Conservation (phyloP, 2,329 filamentous ascomycete genomes). For the Ophiostoma himal-ulmi region DNA sequence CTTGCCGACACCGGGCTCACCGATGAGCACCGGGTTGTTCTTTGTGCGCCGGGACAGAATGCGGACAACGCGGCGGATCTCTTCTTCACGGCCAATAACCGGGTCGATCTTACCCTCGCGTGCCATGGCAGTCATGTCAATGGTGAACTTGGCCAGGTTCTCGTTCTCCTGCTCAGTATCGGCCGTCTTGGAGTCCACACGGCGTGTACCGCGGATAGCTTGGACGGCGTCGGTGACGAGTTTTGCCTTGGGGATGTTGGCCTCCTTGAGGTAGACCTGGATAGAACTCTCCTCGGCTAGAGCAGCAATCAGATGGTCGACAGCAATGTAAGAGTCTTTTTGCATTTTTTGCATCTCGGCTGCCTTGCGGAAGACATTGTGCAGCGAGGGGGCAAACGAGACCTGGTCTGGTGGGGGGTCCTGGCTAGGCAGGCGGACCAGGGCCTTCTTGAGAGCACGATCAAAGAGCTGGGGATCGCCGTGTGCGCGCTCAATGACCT, state of each 20-base stretch:
- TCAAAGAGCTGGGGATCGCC: constrained; percentile 88
- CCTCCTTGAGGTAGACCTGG: constrained; percentile 68
- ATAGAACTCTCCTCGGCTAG: constrained; percentile 73
- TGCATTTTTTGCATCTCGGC: constrained; percentile 94
- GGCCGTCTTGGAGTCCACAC: constrained; percentile 93
- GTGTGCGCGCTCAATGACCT: constrained; percentile 89
- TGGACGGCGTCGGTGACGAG: constrained; percentile 85
- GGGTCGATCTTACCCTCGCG: constrained; percentile 97
- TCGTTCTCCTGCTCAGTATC: constrained; percentile 90
- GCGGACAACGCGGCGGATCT: constrained; percentile 84
- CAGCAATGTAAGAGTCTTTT: constrained; percentile 88
- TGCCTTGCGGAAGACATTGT: constrained; percentile 74
- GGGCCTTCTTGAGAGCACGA: constrained; percentile 79
- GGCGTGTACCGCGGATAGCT: constrained; percentile 83
- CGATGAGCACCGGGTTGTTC: constrained; percentile 97
- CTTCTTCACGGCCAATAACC: constrained; percentile 93
- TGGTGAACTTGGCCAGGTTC: constrained; percentile 95
- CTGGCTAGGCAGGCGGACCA: constrained; percentile 89
- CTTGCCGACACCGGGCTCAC: constrained; percentile 96
- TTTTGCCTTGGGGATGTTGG: constrained; percentile 87
- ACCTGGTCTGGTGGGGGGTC: constrained; percentile 89
- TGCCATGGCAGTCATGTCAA: constrained; percentile 96
- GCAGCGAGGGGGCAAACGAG: constrained; percentile 73
- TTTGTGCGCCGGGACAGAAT: constrained; percentile 92
- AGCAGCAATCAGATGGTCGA: constrained; percentile 87